phyloP scores from a whole-genome alignment of 805 yeast species.

The Candida dajiaensis region DNA sequence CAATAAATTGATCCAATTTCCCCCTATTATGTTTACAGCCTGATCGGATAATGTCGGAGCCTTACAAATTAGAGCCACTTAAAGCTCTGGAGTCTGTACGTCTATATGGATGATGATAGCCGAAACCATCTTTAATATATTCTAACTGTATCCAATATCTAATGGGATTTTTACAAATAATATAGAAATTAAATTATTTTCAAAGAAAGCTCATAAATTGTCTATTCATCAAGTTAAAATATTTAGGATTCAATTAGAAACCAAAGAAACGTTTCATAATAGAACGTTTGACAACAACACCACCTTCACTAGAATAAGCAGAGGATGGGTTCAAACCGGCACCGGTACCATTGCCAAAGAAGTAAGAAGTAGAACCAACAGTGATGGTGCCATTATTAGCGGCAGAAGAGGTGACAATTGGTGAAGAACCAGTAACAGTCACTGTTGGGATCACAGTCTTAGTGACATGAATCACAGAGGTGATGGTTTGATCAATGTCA shows the following conservation, averaged over 20 bases:
- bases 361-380: background rate
- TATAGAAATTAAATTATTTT: too few relatives aligned
- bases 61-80: too few relatives aligned
- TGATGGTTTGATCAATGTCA: constrained; percentile 21
- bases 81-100: too few relatives aligned
- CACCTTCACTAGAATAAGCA: background rate
- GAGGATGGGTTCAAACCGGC: background rate
- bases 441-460: constrained; percentile 7
- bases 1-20: too few relatives aligned
- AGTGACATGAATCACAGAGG: constrained; percentile 14
- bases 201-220: too few relatives aligned
- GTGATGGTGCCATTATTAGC: background rate
- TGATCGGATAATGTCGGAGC: too few relatives aligned
- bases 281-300: background rate
- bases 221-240: too few relatives aligned
- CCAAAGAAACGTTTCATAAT: background rate
- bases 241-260: background rate
- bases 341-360: background rate
- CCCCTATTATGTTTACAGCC: too few relatives aligned
- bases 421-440: constrained; percentile 31
- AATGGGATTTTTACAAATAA: too few relatives aligned
- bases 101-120: too few relatives aligned
- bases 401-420: background rate
- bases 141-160: too few relatives aligned
- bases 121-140: too few relatives aligned